These are phyloP conservation scores for Penicillium canariense DNA, from an alignment of 495 filamentous ascomycete species.

Conservation along the genomic window DNA sequence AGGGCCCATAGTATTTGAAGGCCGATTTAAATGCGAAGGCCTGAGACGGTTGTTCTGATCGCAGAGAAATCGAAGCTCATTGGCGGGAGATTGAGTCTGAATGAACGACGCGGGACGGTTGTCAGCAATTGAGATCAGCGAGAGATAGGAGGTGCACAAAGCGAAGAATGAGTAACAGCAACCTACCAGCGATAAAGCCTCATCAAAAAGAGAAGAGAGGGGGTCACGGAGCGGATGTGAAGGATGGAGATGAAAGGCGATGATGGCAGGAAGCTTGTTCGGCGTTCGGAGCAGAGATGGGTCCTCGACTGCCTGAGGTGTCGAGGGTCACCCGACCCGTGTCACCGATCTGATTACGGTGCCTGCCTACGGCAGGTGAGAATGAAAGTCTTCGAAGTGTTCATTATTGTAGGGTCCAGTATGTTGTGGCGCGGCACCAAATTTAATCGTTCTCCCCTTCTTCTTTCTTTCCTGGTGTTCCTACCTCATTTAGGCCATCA, in stretches of 20 bases:
- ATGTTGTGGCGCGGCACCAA: no score
- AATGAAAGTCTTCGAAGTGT: no score
- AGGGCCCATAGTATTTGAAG: conserved; percentile 46
- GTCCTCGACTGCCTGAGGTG: conserved; percentile 20
- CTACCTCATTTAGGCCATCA: no score
- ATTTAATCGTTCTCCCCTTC: no score
- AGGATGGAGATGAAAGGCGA: conserved; percentile 21
- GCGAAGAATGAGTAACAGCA: neutral
- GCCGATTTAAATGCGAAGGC: conserved; percentile 29
- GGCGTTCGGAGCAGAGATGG: conserved; percentile 16
- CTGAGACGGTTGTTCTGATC: conserved; percentile 28
- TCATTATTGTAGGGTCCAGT: no score
- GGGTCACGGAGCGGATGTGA: conserved; percentile 4
- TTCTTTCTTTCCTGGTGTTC: no score
- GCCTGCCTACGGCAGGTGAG: no score
- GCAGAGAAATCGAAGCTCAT: conserved; percentile 42
- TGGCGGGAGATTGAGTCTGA: conserved; percentile 25
- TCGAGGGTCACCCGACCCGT: conserved; percentile 1
- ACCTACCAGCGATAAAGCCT: conserved; percentile 18
- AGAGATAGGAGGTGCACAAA: neutral
- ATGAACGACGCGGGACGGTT: neutral
- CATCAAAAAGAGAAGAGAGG: conserved; percentile 3
- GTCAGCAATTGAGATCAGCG: conserved; percentile 16
- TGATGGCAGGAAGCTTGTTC: conserved; percentile 24
- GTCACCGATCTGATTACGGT: no score